Evolutionary conservation across 2,329 filamentous ascomycete species (phyloP).

Genomic region (Penicillium sp.): DNA sequence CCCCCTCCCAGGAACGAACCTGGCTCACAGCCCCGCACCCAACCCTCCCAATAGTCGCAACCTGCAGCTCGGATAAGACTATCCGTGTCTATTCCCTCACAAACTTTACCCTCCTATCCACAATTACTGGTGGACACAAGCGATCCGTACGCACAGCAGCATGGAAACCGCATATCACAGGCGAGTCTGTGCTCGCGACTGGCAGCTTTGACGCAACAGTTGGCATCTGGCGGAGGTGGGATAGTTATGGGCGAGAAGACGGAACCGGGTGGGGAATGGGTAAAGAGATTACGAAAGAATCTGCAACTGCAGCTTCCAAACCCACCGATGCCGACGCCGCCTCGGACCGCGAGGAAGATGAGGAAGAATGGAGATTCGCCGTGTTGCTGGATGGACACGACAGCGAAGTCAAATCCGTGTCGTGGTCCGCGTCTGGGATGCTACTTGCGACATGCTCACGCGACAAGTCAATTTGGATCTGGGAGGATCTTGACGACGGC

Average conservation of each 20-base stretch:
- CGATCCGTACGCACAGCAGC: slow-evolving; percentile 80
- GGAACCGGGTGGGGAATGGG: slow-evolving; percentile 16
- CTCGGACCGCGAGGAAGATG: slow-evolving; percentile 56
- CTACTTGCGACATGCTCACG: slow-evolving; percentile 85
- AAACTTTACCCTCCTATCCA: slow-evolving; percentile 74
- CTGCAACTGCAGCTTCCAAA: background rate
- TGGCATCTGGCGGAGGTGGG: slow-evolving; percentile 73
- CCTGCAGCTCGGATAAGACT: slow-evolving; percentile 79
- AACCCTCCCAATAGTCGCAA: slow-evolving; percentile 81
- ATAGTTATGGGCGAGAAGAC: slow-evolving; percentile 41
- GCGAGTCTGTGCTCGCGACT: slow-evolving; percentile 77
- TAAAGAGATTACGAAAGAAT: background rate
- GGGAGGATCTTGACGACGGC: slow-evolving; percentile 83
- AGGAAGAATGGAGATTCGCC: slow-evolving; percentile 88
- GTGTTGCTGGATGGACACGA: slow-evolving; percentile 94
- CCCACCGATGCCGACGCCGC: slow-evolving; percentile 40
- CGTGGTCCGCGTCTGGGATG: slow-evolving; percentile 63
- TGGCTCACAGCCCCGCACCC: slow-evolving; percentile 88
- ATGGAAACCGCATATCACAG: slow-evolving; percentile 75
- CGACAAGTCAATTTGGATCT: slow-evolving; percentile 97
- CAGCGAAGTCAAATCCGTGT: slow-evolving; percentile 85
- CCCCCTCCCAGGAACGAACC: slow-evolving; percentile 61
- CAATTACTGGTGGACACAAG: slow-evolving; percentile 82
- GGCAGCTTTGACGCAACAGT: slow-evolving; percentile 93
- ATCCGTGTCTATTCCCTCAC: slow-evolving; percentile 87